phyloP scores from a whole-genome alignment of 2,329 filamentous ascomycete species.

The Colletotrichum incanum region DNA sequence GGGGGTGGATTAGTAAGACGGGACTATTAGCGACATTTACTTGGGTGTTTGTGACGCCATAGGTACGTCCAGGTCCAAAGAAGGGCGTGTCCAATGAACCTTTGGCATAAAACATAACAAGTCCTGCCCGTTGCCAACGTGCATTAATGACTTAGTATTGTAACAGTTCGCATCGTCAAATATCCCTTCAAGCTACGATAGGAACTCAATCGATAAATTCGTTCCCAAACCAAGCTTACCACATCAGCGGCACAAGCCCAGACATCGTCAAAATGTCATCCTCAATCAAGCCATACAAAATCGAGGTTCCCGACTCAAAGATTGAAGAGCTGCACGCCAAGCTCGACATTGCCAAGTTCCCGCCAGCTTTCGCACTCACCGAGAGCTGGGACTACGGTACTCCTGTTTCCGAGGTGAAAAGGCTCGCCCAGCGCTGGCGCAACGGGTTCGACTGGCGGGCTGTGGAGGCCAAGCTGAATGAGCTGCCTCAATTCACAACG shows the following conservation, averaged over 20 bases:
- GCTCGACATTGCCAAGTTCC: slow-evolving; percentile 51
- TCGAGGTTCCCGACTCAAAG: slow-evolving; percentile 52
- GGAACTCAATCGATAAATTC: not conserved
- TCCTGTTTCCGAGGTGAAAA: slow-evolving; percentile 51
- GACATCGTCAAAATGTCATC: not conserved
- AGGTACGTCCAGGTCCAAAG: not conserved
- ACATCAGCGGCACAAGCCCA: not conserved
- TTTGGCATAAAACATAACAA: not conserved
- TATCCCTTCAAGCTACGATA: not conserved
- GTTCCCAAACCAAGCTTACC: not conserved
- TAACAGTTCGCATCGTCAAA: not conserved
- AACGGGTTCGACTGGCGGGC: slow-evolving; percentile 75
- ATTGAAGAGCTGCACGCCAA: slow-evolving; percentile 52
- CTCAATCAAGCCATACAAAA: slow-evolving; percentile 53
- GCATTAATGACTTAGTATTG: not conserved
- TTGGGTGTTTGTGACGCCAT: slow-evolving; percentile 26
- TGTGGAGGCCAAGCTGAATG: slow-evolving; percentile 71
- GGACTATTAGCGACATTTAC: not conserved
- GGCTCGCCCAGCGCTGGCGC: slow-evolving; percentile 56
- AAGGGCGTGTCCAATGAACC: slow-evolving; percentile 9
- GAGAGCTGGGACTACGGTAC: slow-evolving; percentile 54
- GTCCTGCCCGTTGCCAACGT: too few species aligned
- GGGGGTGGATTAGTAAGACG: slow-evolving; percentile 4
- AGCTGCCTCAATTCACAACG: slow-evolving; percentile 71
- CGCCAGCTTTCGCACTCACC: slow-evolving; percentile 51